phyloP scores from a whole-genome alignment of 2,329 filamentous ascomycete genomes.

The Arthrobotrys sphaeroides region DNA sequence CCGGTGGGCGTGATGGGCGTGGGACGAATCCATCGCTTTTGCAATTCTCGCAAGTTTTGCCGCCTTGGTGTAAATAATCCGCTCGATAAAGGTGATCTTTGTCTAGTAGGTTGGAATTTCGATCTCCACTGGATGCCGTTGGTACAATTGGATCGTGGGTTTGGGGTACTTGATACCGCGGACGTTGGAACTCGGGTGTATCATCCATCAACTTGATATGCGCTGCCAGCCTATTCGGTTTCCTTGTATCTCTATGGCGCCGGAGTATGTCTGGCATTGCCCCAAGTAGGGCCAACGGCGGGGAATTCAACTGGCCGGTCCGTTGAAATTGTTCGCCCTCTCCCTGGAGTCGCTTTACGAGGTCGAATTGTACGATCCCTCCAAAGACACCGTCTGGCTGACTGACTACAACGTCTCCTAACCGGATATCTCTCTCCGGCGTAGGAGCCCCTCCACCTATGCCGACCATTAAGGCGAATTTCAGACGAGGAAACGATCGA shows the following conservation, averaged over 20 bases:
- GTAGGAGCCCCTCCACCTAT: constrained; percentile 25
- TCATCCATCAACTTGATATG: constrained; percentile 37
- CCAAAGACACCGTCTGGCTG: neutral
- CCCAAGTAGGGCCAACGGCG: neutral
- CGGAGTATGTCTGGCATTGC: neutral
- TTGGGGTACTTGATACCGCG: too few relatives aligned
- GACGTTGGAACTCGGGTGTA: neutral
- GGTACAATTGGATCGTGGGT: too few relatives aligned
- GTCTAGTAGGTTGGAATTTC: too few relatives aligned
- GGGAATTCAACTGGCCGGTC: neutral
- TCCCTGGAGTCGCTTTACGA: neutral
- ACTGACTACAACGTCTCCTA: constrained; percentile 9
- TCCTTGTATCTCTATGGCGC: neutral
- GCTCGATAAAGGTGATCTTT: neutral
- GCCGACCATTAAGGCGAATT: constrained; percentile 23
- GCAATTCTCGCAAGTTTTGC: neutral
- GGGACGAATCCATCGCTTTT: neutral
- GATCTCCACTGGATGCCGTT: too few relatives aligned
- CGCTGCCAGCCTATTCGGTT: constrained; percentile 13
- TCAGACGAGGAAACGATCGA: constrained; percentile 11
- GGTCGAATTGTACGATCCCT: constrained; percentile 16
- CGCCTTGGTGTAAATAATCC: neutral
- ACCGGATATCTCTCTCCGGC: neutral
- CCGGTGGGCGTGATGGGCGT: neutral
- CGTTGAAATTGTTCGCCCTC: neutral